Conservation (phyloP, 2,329 filamentous ascomycete genomes). For the Calonectria hawksworthii region DNA sequence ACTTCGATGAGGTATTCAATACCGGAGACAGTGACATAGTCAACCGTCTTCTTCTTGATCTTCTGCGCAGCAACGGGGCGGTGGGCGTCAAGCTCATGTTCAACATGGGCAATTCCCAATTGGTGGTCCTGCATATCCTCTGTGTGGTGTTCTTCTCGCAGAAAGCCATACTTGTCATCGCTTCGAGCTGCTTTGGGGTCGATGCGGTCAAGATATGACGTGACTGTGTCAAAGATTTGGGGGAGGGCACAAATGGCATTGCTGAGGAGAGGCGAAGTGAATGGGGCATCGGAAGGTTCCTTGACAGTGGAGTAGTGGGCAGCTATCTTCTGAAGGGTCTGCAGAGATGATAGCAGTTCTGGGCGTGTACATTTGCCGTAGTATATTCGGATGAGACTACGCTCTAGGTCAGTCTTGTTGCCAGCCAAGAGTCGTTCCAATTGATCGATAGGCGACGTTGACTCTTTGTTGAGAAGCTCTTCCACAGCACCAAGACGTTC, state of each 20-base stretch:
- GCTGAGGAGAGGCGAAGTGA: conserved; percentile 77
- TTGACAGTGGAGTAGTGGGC: conserved; percentile 81
- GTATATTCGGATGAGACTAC: conserved; percentile 94
- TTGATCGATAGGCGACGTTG: conserved; percentile 78
- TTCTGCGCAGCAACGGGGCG: conserved; percentile 78
- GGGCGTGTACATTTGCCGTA: conserved; percentile 95
- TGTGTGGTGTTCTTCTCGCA: conserved; percentile 87
- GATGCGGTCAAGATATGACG: conserved; percentile 85
- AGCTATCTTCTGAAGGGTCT: conserved; percentile 86
- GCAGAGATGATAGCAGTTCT: conserved; percentile 87
- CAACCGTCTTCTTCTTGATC: conserved; percentile 77
- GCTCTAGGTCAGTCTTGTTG: conserved; percentile 87
- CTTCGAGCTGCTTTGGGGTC: conserved; percentile 85
- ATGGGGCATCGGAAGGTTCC: conserved; percentile 76
- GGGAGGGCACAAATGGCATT: conserved; percentile 83
- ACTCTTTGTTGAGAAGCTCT: conserved; percentile 81
- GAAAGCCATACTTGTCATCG: conserved; percentile 96
- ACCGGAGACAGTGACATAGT: conserved; percentile 87
- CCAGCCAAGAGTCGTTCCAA: conserved; percentile 79
- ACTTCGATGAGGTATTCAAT: conserved; percentile 98
- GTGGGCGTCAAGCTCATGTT: conserved; percentile 88
- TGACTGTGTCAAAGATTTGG: conserved; percentile 79
- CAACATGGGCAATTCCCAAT: conserved; percentile 89
- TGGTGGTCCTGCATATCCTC: conserved; percentile 92
- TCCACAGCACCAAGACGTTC: conserved; percentile 87